Evolutionary conservation across 163 green algal genomes (phyloP).

Genomic region (Picocystis sp.): DNA sequence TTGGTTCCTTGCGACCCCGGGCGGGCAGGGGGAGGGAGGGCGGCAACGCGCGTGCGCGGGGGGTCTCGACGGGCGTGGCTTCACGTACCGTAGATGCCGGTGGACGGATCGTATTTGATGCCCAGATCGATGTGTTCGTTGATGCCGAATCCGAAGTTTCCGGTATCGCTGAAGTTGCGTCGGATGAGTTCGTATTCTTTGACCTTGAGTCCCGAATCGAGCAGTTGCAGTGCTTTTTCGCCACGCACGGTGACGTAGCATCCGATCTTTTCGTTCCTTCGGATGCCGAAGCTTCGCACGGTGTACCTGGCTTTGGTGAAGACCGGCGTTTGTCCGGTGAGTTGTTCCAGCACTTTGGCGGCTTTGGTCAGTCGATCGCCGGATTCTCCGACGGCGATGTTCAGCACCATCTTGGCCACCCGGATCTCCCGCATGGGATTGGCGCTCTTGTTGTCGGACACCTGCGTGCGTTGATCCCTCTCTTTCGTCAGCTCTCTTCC

Average conservation of each 20-base stretch:
- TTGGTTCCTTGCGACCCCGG: not conserved
- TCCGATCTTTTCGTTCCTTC: constrained; percentile 98
- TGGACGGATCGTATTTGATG: constrained; percentile 99
- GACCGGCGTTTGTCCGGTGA: constrained; percentile 92
- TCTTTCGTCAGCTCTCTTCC: no score
- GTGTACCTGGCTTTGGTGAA: constrained; percentile 97
- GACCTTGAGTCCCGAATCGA: constrained; percentile 96
- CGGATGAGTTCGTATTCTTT: constrained; percentile 97
- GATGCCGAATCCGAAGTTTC: constrained; percentile 76
- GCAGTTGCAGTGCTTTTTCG: constrained; percentile 90
- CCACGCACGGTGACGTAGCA: constrained; percentile 86
- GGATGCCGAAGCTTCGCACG: constrained; percentile 89
- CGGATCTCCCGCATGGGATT: constrained; percentile 95
- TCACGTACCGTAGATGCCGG: constrained; percentile 88
- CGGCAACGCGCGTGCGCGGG: no score
- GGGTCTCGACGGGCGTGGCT: no score
- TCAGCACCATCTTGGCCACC: constrained; percentile 95
- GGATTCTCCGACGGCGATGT: constrained; percentile 94
- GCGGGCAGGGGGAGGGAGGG: not conserved
- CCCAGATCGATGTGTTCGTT: constrained; percentile 98
- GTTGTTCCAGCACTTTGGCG: constrained; percentile 98
- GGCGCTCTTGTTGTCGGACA: constrained; percentile 8
- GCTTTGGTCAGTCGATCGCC: constrained; percentile 97
- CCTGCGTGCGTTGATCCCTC: constrained; percentile 3
- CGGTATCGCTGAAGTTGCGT: constrained; percentile 85